These are phyloP conservation scores for Hevea brasiliensis DNA, from an alignment of 345 rosid species.

Conservation along the genomic window DNA sequence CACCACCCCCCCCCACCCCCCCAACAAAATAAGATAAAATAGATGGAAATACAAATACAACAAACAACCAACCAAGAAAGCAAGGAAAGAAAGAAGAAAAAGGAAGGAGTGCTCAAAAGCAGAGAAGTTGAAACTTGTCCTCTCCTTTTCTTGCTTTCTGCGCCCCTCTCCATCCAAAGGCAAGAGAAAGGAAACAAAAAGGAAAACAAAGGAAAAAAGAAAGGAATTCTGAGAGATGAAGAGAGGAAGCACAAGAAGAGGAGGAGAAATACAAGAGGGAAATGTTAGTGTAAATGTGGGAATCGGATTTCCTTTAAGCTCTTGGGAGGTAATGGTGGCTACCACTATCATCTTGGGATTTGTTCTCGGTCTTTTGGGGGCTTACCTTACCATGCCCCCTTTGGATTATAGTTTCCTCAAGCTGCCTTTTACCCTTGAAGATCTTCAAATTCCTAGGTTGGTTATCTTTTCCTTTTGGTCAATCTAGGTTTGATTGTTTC, in stretches of 20 bases:
- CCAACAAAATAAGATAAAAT: too few relatives aligned
- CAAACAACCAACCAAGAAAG: too few relatives aligned
- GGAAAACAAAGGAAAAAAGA: too few relatives aligned
- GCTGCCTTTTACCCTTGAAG: slow-evolving; percentile 80
- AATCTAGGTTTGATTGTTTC: neutral
- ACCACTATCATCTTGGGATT: slow-evolving; percentile 59
- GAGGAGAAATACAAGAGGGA: slow-evolving; percentile 13
- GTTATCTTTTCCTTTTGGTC: neutral
- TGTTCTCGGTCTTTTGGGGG: slow-evolving; percentile 51
- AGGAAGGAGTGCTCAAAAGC: slow-evolving; percentile 32
- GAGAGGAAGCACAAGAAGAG: slow-evolving; percentile 15
- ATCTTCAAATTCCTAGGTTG: slow-evolving; percentile 89
- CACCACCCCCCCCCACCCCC: too few relatives aligned
- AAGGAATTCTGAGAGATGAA: slow-evolving; percentile 21
- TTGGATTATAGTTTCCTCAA: slow-evolving; percentile 96
- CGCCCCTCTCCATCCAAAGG: too few relatives aligned
- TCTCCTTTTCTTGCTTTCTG: slow-evolving; percentile 4
- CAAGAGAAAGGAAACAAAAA: too few relatives aligned
- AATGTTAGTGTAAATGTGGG: too few relatives aligned
- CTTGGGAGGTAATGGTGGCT: slow-evolving; percentile 65
- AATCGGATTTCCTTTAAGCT: slow-evolving; percentile 50
- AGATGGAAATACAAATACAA: too few relatives aligned
- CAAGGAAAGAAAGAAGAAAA: neutral
- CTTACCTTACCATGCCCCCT: slow-evolving; percentile 80
- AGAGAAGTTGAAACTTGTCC: slow-evolving; percentile 20